These are phyloP conservation scores for Aspergillus clavatus DNA, from an alignment of 2,329 filamentous ascomycete genomes.

Conservation along the genomic window DNA sequence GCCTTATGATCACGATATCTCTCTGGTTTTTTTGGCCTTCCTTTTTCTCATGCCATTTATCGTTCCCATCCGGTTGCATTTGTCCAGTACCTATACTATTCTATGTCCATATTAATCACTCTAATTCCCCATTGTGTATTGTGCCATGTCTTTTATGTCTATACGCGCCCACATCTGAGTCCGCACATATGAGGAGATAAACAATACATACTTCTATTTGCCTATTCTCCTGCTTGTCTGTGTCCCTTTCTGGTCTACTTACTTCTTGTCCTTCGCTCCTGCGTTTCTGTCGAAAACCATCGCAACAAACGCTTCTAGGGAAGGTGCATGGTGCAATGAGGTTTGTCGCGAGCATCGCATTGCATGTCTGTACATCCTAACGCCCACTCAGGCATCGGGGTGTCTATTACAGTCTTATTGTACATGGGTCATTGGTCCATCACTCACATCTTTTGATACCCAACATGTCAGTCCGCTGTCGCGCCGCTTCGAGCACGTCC, in stretches of 20 bases:
- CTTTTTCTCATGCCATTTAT: slow-evolving; percentile 1
- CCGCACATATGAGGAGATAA: slow-evolving; percentile 9
- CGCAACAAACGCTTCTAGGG: not conserved
- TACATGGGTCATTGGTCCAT: not conserved
- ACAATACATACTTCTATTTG: not conserved
- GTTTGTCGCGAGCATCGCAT: not conserved
- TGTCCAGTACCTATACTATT: slow-evolving; percentile 6
- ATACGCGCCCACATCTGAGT: slow-evolving; percentile 5
- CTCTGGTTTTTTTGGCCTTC: slow-evolving; percentile 10
- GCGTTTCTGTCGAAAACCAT: not conserved
- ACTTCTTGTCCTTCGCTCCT: not conserved
- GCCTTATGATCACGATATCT: slow-evolving; percentile 32
- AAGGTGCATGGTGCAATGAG: not conserved
- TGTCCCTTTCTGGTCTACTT: not conserved
- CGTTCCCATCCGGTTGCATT: not conserved
- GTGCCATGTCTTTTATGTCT: slow-evolving; percentile 1
- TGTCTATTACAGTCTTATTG: not conserved
- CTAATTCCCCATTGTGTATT: slow-evolving; percentile 3
- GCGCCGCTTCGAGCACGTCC: not conserved
- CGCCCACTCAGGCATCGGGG: too few relatives aligned
- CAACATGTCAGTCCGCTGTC: not conserved
- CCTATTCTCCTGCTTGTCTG: too few relatives aligned
- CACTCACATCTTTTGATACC: not conserved
- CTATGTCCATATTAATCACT: slow-evolving; percentile 18
- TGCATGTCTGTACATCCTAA: not conserved